Evolutionary conservation across 2,329 filamentous ascomycete species (phyloP).

Genomic region (Cercospora janseana): DNA sequence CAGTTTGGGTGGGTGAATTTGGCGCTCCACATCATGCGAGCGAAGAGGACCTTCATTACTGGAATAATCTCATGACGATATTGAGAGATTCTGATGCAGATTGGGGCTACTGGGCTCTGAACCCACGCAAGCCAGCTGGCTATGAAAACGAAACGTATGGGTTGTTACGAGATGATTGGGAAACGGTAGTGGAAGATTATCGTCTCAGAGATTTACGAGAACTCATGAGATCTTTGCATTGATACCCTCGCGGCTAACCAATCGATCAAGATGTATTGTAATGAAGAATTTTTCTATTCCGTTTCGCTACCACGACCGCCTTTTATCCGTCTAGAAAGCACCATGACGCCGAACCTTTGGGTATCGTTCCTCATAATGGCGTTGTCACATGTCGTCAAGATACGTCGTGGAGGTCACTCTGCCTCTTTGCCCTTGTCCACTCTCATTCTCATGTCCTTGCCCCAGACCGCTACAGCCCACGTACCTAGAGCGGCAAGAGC

Average conservation of each 20-base stretch:
- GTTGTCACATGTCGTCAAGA: too few relatives aligned
- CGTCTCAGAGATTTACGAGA: conserved; percentile 27
- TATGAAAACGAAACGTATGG: conserved; percentile 61
- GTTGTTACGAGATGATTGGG: conserved; percentile 63
- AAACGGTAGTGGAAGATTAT: conserved; percentile 44
- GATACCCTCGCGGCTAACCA: neutral
- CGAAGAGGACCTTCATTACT: conserved; percentile 62
- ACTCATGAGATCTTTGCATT: conserved; percentile 25
- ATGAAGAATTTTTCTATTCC: neutral
- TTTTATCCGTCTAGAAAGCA: neutral
- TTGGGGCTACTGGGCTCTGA: conserved; percentile 66
- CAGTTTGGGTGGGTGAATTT: conserved; percentile 69
- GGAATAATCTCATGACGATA: conserved; percentile 61
- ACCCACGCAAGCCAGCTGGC: conserved; percentile 60
- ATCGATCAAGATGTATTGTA: neutral
- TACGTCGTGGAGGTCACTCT: too few relatives aligned
- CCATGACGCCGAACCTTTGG: neutral
- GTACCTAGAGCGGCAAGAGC: conserved; percentile 45
- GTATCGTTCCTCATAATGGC: too few relatives aligned
- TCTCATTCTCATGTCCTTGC: conserved; percentile 27
- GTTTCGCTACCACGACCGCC: neutral
- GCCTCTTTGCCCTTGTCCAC: conserved; percentile 23
- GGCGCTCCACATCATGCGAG: conserved; percentile 57
- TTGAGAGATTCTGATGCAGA: conserved; percentile 56
- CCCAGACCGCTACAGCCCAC: conserved; percentile 43